Percentiles rank a stretch among this genome's conserved stretches.
Evolutionary conservation across 2,329 filamentous ascomycete genomes (phyloP).

Genomic region (Xylaria sp.): DNA sequence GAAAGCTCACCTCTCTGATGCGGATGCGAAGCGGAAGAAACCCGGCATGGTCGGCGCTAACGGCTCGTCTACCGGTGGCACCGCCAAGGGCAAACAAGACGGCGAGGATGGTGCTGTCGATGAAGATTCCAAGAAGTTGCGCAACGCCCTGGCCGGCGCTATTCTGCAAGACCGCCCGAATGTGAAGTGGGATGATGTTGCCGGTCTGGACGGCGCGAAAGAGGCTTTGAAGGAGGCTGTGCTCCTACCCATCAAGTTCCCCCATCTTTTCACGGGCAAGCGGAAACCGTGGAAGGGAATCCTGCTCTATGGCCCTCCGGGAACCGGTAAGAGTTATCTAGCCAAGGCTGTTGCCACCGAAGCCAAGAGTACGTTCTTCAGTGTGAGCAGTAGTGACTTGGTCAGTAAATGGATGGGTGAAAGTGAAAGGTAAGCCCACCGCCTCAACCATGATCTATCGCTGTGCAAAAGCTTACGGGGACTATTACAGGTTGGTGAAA

Average conservation of each 20-base stretch:
- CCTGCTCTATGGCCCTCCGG: constrained; percentile 92
- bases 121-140: constrained; percentile 93
- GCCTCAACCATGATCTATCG: constrained; percentile 8
- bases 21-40: constrained; percentile 76
- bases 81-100: constrained; percentile 67
- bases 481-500: constrained; percentile 79
- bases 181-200: constrained; percentile 97
- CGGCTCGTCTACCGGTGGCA: constrained; percentile 71
- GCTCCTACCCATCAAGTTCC: constrained; percentile 97
- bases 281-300: constrained; percentile 99
- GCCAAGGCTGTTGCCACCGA: constrained; percentile 98
- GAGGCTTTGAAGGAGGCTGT: constrained; percentile 98
- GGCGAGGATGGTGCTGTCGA: constrained; percentile 72
- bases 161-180: constrained; percentile 97
- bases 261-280: constrained; percentile 94
- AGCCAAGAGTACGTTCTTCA: constrained; percentile 99
- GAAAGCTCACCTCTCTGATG: constrained; percentile 85
- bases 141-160: constrained; percentile 88
- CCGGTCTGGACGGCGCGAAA: constrained; percentile 91
- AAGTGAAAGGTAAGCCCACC: constrained; percentile 79
- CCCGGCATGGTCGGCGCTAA: constrained; percentile 77
- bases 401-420: constrained; percentile 99
- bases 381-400: constrained; percentile 94
- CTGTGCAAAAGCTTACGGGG: constrained; percentile 37
- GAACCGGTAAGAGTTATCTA: constrained; percentile 96